Evolutionary conservation across 2,329 filamentous ascomycete genomes (phyloP).

Genomic region (Scedosporium apiospermum): DNA sequence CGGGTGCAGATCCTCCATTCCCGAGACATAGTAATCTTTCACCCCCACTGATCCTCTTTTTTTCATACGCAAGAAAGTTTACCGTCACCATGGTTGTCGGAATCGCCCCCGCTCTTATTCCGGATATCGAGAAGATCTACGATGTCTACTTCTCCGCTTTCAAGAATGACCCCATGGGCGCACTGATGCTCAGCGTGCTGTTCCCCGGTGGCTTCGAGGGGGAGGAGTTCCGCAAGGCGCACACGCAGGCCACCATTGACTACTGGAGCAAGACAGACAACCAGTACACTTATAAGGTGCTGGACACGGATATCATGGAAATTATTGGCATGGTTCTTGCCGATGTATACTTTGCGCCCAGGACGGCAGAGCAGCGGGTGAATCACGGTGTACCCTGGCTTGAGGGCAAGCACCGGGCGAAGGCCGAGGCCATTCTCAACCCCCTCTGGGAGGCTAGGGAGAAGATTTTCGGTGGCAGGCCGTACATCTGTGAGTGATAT

Average conservation of each 20-base stretch:
- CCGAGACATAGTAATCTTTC: background rate
- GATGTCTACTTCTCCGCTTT: conserved; percentile 37
- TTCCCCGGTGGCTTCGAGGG: conserved; percentile 24
- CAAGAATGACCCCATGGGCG: conserved; percentile 25
- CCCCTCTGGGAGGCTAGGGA: conserved; percentile 31
- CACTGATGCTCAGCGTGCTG: conserved; percentile 30
- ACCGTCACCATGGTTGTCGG: conserved; percentile 24
- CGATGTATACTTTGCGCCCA: conserved; percentile 28
- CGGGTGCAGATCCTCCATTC: background rate
- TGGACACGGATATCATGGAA: conserved; percentile 31
- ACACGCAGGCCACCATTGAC: conserved; percentile 28
- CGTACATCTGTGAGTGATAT: conserved; percentile 31
- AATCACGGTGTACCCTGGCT: conserved; percentile 36
- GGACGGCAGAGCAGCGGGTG: conserved; percentile 29
- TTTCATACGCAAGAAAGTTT: background rate
- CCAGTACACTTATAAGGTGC: conserved; percentile 38
- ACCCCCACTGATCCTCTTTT: background rate
- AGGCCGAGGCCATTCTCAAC: conserved; percentile 30
- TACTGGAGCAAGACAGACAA: conserved; percentile 27
- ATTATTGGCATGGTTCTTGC: conserved; percentile 37
- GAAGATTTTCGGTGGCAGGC: conserved; percentile 27
- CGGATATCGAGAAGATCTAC: conserved; percentile 35
- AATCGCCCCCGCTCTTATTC: conserved; percentile 33
- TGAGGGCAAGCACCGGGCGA: conserved; percentile 29
- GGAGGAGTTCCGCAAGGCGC: conserved; percentile 30